Percentiles rank a stretch among this genome's conserved stretches.
Conservation (phyloP, 192 early-diverging fungal genomes). For the Gryganskiella cystojenkinii region DNA sequence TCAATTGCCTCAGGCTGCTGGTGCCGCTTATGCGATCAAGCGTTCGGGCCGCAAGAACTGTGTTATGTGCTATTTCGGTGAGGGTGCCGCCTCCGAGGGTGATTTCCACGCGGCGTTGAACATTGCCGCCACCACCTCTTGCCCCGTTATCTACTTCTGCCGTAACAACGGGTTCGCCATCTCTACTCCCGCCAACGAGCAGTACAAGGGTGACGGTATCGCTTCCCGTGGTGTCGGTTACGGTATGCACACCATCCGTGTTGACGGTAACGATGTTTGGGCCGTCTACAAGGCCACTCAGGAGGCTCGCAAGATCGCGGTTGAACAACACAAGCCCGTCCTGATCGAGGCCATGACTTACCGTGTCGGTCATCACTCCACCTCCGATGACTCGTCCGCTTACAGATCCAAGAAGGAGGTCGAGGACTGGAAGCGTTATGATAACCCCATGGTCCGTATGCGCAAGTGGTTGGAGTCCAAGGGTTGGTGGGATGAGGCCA, state of each 20-base stretch:
- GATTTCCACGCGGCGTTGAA: slow-evolving; percentile 98
- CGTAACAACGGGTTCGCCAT: slow-evolving; percentile 99
- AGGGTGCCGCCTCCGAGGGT: slow-evolving; percentile 97
- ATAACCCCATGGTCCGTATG: slow-evolving; percentile 91
- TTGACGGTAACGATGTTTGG: slow-evolving; percentile 99
- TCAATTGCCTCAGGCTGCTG: slow-evolving; percentile 97
- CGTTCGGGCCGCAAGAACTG: slow-evolving; percentile 80
- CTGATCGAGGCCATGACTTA: slow-evolving; percentile 99
- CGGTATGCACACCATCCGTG: slow-evolving; percentile 96
- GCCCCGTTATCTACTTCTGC: slow-evolving; percentile 95
- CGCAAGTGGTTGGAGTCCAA: slow-evolving; percentile 89
- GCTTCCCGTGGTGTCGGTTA: slow-evolving; percentile 95
- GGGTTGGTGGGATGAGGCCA: slow-evolving; percentile 83
- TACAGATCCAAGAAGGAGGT: slow-evolving; percentile 95
- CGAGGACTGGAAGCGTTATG: slow-evolving; percentile 85
- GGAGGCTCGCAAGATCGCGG: slow-evolving; percentile 84
- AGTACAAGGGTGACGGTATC: slow-evolving; percentile 98
- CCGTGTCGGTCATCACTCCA: slow-evolving; percentile 97
- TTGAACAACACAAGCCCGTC: slow-evolving; percentile 87
- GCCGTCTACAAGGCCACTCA: slow-evolving; percentile 95
- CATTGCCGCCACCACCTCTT: slow-evolving; percentile 93
- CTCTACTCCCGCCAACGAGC: slow-evolving; percentile 93
- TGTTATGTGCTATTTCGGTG: slow-evolving; percentile 96
- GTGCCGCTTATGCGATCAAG: slow-evolving; percentile 95
- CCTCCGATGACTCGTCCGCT: slow-evolving; percentile 96